phyloP scores from a whole-genome alignment of 352 stramenopile genomes.

The Blastocystis sp. region DNA sequence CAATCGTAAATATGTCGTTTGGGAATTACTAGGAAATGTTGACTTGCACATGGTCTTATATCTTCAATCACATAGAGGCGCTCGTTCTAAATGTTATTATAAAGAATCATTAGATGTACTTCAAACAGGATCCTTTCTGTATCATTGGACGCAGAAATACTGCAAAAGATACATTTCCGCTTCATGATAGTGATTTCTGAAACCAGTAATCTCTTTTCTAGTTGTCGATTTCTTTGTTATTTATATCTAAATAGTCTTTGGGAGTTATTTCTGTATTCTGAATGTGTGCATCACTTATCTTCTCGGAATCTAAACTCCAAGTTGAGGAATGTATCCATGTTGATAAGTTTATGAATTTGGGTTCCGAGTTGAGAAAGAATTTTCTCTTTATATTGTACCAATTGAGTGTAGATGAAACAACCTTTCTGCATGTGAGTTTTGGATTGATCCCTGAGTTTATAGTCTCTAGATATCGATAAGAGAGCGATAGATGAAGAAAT shows the following conservation, averaged over 20 bases:
- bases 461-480: background rate
- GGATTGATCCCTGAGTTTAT: background rate
- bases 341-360: too few relatives aligned
- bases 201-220: too few relatives aligned
- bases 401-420: background rate
- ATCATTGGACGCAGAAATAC: background rate
- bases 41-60: slow-evolving; percentile 8
- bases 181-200: background rate
- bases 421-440: background rate
- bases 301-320: too few relatives aligned
- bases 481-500: background rate
- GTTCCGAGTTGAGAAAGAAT: background rate
- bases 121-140: background rate
- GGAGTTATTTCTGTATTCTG: too few relatives aligned
- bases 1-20: slow-evolving; percentile 24
- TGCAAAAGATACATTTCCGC: background rate
- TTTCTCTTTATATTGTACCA: background rate
- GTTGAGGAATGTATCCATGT: too few relatives aligned
- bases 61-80: slow-evolving; percentile 22
- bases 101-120: background rate
- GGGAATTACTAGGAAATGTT: slow-evolving; percentile 10
- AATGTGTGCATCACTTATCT: too few relatives aligned
- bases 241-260: too few relatives aligned
- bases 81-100: background rate
- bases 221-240: too few relatives aligned